A percentile compares a stretch with the other conserved stretches of the same genome.
Conservation (phyloP, 441 rosid species). For the Cnidoscolus chayamansa region DNA sequence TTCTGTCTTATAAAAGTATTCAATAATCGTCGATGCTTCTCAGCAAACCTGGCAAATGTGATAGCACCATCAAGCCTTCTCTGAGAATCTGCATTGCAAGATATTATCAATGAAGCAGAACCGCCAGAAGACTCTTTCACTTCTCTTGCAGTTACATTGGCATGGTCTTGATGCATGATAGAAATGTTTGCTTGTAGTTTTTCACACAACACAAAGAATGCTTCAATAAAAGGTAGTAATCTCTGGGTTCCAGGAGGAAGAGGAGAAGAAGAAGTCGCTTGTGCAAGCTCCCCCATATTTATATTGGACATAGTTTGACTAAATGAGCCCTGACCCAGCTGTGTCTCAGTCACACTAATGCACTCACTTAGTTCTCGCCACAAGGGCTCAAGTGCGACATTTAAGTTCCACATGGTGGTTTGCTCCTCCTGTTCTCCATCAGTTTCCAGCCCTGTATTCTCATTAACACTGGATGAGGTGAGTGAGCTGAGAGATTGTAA, state of each 20-base stretch:
- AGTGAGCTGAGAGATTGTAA: slow-evolving; percentile 82
- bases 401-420: slow-evolving; percentile 64
- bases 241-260: slow-evolving; percentile 94
- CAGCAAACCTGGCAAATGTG: slow-evolving; percentile 84
- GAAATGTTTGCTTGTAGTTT: slow-evolving; percentile 65
- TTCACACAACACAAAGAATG: slow-evolving; percentile 95
- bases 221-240: slow-evolving; percentile 89
- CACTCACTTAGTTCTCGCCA: slow-evolving; percentile 96
- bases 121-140: slow-evolving; percentile 71
- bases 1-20: slow-evolving; percentile 92
- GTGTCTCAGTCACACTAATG: slow-evolving; percentile 76
- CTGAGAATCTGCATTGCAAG: slow-evolving; percentile 52
- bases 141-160: slow-evolving; percentile 66
- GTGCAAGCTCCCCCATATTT: slow-evolving; percentile 58
- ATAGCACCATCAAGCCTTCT: slow-evolving; percentile 67
- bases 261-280: slow-evolving; percentile 57
- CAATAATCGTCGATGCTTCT: slow-evolving; percentile 87
- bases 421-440: slow-evolving; percentile 70
- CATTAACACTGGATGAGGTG: slow-evolving; percentile 40
- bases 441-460: slow-evolving; percentile 33
- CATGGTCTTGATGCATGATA: slow-evolving; percentile 62
- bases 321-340: slow-evolving; percentile 62
- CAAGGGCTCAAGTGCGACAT: slow-evolving; percentile 73
- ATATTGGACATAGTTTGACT: slow-evolving; percentile 38
- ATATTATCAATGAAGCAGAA: slow-evolving; percentile 37